phyloP scores from a whole-genome alignment of 192 early-diverging fungal genomes.

The Jimgerdemannia flammicorona region DNA sequence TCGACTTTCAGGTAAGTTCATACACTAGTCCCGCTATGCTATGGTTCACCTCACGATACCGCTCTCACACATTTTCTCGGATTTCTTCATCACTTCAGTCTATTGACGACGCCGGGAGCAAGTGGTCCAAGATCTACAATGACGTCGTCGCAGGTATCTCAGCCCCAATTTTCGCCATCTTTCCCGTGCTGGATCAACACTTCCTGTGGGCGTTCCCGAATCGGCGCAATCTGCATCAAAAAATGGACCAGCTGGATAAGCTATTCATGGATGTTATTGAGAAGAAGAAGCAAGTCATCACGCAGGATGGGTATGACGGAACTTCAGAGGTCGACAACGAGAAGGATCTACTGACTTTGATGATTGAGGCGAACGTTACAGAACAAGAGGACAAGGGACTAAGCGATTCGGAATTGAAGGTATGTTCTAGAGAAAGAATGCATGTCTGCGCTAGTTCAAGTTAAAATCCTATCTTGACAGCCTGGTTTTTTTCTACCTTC shows the following conservation, averaged over 20 bases:
- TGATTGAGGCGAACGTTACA: conserved; percentile 49
- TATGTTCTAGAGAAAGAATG: conserved; percentile 34
- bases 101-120: not conserved
- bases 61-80: not conserved
- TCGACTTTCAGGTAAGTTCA: not conserved
- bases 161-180: conserved; percentile 39
- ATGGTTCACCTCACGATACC: not conserved
- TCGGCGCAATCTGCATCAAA: conserved; percentile 32
- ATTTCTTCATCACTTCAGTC: not conserved
- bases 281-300: conserved; percentile 19
- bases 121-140: conserved; percentile 1
- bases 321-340: conserved; percentile 15
- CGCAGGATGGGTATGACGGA: conserved; percentile 15
- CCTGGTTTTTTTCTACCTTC: not conserved
- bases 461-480: conserved; percentile 12
- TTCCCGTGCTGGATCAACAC: conserved; percentile 42
- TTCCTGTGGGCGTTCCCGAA: conserved; percentile 19
- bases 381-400: conserved; percentile 20
- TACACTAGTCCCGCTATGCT: conserved; percentile 2
- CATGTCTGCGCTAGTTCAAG: conserved; percentile 20
- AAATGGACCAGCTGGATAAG: conserved; percentile 16
- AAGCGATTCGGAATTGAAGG: conserved; percentile 10
- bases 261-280: conserved; percentile 40
- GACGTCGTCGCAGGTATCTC: not conserved
- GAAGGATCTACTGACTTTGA: conserved; percentile 46